Conservation (phyloP, 805 yeast species). For the Candida caryicola region DNA sequence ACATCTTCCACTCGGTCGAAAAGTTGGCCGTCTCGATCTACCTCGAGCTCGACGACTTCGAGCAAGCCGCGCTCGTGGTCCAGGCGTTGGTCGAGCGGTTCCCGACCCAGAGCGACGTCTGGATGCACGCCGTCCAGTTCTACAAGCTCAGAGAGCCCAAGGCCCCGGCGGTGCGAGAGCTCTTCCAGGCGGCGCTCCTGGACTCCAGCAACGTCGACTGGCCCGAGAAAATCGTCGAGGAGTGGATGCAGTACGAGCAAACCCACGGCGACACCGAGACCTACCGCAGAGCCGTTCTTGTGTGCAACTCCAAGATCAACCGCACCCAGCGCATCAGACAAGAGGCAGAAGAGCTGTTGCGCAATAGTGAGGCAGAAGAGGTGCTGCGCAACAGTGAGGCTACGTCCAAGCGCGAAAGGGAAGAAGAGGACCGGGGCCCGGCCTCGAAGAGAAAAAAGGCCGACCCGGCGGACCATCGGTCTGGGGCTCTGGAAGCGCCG, state of each 20-base stretch:
- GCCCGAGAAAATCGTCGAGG: slow-evolving; percentile 51
- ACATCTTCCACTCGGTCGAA: slow-evolving; percentile 44
- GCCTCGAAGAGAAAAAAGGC: slow-evolving; percentile 3
- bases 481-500: background rate
- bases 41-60: slow-evolving; percentile 26
- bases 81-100: slow-evolving; percentile 23
- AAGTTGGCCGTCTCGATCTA: slow-evolving; percentile 35
- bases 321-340: slow-evolving; percentile 17
- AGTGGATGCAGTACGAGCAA: slow-evolving; percentile 38
- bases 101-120: slow-evolving; percentile 40
- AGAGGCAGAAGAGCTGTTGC: background rate
- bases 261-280: slow-evolving; percentile 27
- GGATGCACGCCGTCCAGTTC: slow-evolving; percentile 46
- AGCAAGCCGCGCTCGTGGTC: slow-evolving; percentile 24
- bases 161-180: slow-evolving; percentile 20
- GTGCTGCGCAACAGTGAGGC: too few relatives aligned
- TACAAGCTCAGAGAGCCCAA: slow-evolving; percentile 23
- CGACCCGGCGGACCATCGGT: background rate
- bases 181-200: slow-evolving; percentile 33
- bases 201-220: slow-evolving; percentile 36
- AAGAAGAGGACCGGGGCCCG: background rate
- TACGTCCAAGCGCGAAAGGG: too few relatives aligned
- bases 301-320: slow-evolving; percentile 3
- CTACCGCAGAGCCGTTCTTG: slow-evolving; percentile 18
- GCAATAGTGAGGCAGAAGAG: background rate